Base-by-base conservation (phyloP, 1,284 basidiomycete species). In the Marasmius oreades region DNA sequence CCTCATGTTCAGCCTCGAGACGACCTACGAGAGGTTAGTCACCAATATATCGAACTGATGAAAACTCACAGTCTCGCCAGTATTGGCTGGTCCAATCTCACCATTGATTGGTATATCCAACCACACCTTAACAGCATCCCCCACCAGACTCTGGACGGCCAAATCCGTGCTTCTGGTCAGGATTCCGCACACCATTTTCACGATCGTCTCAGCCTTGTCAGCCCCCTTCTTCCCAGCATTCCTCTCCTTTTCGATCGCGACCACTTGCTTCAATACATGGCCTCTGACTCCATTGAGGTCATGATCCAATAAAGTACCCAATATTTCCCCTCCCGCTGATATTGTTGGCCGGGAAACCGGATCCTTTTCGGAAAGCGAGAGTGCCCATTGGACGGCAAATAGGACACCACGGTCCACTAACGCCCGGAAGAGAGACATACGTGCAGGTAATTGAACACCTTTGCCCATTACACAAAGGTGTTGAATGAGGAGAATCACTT, bases 381-480 rank as follows among this genome's bases (percentile, higher is more conserved):
- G 79, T 0, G 91, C 91, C 93, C 92, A 98, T 66, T 98, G 93
- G 20, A 96, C 84, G n/a, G 90, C 90, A 59, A 89, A 89, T 7
- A 98, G 75, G 47, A 98, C 79, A 0, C 95, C 96, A 12, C 90
- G 85, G 60, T 98, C 95, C 53, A 95, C 85, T 8, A 99, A 80
- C 1, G 86, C 81, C 52, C 94, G 88, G 73, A 97, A 98, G n/a
- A 99, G 84, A 4, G 83, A 77, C 67, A 97, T 81, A 33, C 97
- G 88, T 18, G 88, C 83, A 5, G 90, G 88, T 6, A 98, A 79
- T 69, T 98, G 96, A 12, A 98, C 88, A 66, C 94, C 94, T 79
- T 98, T 99, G 61, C 93, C 95, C 90, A 98, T 97, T 45, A 88
- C 79, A 67, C 93, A 93, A 7, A 99, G 83, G 64, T 98, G 94